phyloP scores from a whole-genome alignment of 2,329 filamentous ascomycete genomes.

The Verticillium alfalfae region DNA sequence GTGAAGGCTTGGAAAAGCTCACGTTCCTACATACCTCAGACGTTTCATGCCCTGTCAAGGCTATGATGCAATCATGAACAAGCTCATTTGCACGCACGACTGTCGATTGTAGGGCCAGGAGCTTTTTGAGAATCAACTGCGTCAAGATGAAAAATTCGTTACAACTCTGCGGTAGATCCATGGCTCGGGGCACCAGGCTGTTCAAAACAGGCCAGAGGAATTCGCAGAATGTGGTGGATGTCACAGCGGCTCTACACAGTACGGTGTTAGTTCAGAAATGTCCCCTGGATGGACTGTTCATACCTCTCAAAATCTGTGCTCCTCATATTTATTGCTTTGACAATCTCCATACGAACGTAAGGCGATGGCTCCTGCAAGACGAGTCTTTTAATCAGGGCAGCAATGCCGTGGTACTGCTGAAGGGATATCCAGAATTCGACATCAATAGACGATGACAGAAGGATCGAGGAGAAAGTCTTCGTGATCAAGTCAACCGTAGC shows the following conservation, averaged over 20 bases:
- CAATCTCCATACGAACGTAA: slow-evolving; percentile 27
- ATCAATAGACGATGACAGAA: slow-evolving; percentile 32
- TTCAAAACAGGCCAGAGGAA: slow-evolving; percentile 42
- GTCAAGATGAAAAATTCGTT: slow-evolving; percentile 40
- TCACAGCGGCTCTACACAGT: slow-evolving; percentile 17
- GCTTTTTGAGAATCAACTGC: slow-evolving; percentile 30
- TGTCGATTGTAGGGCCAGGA: slow-evolving; percentile 13
- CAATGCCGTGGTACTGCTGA: slow-evolving; percentile 16
- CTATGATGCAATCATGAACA: slow-evolving; percentile 20
- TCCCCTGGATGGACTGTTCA: slow-evolving; percentile 8
- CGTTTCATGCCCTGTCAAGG: slow-evolving; percentile 32
- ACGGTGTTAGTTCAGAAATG: slow-evolving; percentile 2
- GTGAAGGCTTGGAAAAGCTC: background rate
- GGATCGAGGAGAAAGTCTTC: slow-evolving; percentile 29
- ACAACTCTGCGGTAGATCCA: slow-evolving; percentile 25
- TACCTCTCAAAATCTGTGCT: slow-evolving; percentile 8
- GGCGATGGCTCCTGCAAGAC: slow-evolving; percentile 29
- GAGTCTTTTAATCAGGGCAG: slow-evolving; percentile 23
- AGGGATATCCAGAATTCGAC: slow-evolving; percentile 32
- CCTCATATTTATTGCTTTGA: slow-evolving; percentile 24
- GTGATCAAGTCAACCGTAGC: slow-evolving; percentile 13
- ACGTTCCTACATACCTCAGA: slow-evolving; percentile 26
- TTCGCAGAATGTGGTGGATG: slow-evolving; percentile 30
- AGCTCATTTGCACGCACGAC: slow-evolving; percentile 14
- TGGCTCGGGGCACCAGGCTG: slow-evolving; percentile 28